A percentile compares a stretch with the other conserved stretches of the same genome.
These are phyloP conservation scores for Vanrija sp. DNA, from an alignment of 1,284 basidiomycete species.

Conservation along the genomic window DNA sequence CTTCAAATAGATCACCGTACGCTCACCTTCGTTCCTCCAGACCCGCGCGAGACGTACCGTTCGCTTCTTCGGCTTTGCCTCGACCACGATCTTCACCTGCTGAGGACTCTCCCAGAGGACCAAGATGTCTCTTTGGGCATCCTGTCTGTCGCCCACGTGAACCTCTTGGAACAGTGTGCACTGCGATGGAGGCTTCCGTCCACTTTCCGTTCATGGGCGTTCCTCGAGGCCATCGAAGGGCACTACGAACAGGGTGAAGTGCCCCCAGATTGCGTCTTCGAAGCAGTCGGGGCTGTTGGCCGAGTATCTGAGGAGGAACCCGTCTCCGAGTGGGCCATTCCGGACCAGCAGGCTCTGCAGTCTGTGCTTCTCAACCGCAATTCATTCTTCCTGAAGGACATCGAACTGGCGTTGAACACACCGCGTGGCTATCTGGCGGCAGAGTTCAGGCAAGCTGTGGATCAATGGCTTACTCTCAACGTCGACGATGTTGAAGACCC, in stretches of 20 bases:
- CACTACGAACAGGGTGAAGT: slow-evolving; percentile 88
- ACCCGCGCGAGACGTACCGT: slow-evolving; percentile 78
- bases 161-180: slow-evolving; percentile 82
- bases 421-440: slow-evolving; percentile 52
- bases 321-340: slow-evolving; percentile 70
- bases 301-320: slow-evolving; percentile 67
- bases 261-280: slow-evolving; percentile 88
- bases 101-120: slow-evolving; percentile 86
- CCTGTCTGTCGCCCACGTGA: slow-evolving; percentile 73
- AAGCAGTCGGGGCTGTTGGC: slow-evolving; percentile 71
- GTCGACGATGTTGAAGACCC: slow-evolving; percentile 54
- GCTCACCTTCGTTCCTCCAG: slow-evolving; percentile 76
- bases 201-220: slow-evolving; percentile 71
- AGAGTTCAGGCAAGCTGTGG: slow-evolving; percentile 66
- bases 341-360: slow-evolving; percentile 54
- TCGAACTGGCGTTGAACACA: slow-evolving; percentile 21
- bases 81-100: slow-evolving; percentile 78
- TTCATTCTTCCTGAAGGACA: slow-evolving; percentile 26
- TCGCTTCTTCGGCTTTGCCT: slow-evolving; percentile 80
- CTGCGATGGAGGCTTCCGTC: slow-evolving; percentile 82
- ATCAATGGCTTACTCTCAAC: slow-evolving; percentile 63
- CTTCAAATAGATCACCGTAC: slow-evolving; percentile 21
- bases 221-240: slow-evolving; percentile 79
- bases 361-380: slow-evolving; percentile 23
- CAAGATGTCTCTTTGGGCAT: slow-evolving; percentile 95